Evolutionary conservation across 352 stramenopile genomes (phyloP).

Genomic region (Phytophthora agathidicida): DNA sequence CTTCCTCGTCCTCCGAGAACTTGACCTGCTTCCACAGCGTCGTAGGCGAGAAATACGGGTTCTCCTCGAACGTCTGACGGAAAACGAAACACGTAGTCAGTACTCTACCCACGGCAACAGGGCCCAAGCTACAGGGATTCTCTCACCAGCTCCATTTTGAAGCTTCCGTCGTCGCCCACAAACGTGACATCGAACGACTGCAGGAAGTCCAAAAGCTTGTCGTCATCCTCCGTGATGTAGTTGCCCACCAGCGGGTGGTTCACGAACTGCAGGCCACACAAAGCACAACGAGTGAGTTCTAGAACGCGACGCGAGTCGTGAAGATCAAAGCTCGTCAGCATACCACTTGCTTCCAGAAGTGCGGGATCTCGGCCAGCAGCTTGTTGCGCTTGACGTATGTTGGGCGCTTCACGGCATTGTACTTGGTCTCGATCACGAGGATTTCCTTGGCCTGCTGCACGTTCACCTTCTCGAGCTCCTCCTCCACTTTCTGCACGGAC

Average conservation of each 20-base stretch:
- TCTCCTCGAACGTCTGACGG: conserved; percentile 67
- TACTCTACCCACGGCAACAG: neutral
- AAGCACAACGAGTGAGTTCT: neutral
- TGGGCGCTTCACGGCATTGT: conserved; percentile 71
- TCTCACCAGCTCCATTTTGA: conserved; percentile 74
- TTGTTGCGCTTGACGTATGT: conserved; percentile 72
- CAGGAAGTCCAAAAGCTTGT: conserved; percentile 57
- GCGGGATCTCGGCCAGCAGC: conserved; percentile 64
- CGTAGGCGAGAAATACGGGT: conserved; percentile 60
- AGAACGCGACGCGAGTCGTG: neutral
- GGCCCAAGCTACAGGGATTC: neutral
- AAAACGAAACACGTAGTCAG: neutral
- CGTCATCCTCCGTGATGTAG: conserved; percentile 54
- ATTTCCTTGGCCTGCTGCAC: conserved; percentile 70
- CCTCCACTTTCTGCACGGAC: conserved; percentile 52
- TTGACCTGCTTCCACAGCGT: conserved; percentile 76
- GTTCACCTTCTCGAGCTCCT: conserved; percentile 71
- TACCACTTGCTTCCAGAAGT: conserved; percentile 83
- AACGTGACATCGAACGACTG: conserved; percentile 69
- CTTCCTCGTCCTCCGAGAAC: conserved; percentile 73
- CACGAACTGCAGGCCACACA: conserved; percentile 45
- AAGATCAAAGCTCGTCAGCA: conserved; percentile 3
- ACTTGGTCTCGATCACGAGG: conserved; percentile 77
- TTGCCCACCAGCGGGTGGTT: conserved; percentile 73
- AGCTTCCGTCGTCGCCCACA: conserved; percentile 65